Evolutionary conservation across 371 early-diverging fungal species (phyloP), one percentile per base, ranked within the genome.

Genomic region (Zopfochytrium polystomum): DNA sequence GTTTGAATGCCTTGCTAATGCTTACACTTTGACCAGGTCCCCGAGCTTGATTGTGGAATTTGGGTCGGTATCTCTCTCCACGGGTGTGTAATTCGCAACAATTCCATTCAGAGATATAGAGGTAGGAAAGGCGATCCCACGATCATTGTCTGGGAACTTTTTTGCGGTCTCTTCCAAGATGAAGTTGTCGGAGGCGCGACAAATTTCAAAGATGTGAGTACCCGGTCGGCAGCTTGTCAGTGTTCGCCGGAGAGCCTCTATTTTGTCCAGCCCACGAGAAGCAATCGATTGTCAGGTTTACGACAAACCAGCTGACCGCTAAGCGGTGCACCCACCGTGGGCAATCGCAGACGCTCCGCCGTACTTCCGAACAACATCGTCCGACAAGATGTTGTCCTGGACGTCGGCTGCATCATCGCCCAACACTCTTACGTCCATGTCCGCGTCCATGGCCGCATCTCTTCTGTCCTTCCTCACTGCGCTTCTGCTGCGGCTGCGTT

Each of bases 21-120:
- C n/a, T n/a, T n/a, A 88, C 86, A 93, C 79, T 71, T 92, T 90
- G 61, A 92, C 92, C 30, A 92, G 76, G 70, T 93, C 94, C 50
- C 90, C 90, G 52, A 93, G 79, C 18, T 66, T 65, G 30, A 72
- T 65, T 47, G 74, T 54, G 33, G 58, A 71, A 20, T 73, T 72
- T 49, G 82, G 80, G 60, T 84, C 79, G 53, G 80, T 68, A n/a
- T n/a, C n/a, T 49, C 85, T 85, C 22, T 75, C 70, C 23, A 88
- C 68, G 13, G 94, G 92, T 27, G 90, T 82, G 63, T 80, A 86
- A 74, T 88, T 85, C 69, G 87, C 83, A 34, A 89, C 84, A 53
- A 84, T 65, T 64, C 88, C 81, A 80, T 94, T 93, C 65, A 93
- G 83, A 20, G 85, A 82, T 25, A 93, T 71, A 72, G 85, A 87